phyloP scores from a whole-genome alignment of 2,329 filamentous ascomycete genomes.

The Arthrobotrys pseudoclavata region DNA sequence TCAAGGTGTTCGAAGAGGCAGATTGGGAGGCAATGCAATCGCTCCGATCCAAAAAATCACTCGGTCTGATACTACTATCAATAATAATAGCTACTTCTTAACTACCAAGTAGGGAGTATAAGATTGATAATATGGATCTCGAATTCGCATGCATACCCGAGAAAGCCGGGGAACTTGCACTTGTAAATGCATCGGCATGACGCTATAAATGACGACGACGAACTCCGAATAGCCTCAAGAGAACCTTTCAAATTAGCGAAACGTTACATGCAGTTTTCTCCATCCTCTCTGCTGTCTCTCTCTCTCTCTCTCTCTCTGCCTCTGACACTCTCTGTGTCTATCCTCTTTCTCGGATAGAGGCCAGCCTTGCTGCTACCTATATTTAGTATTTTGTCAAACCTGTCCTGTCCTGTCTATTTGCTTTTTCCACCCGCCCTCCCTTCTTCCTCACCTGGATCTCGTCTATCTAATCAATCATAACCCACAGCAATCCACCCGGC shows the following conservation, averaged over 20 bases:
- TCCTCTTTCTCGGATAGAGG: no score
- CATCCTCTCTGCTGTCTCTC: neutral
- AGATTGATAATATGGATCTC: no score
- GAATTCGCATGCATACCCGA: no score
- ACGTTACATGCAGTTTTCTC: slow-evolving; percentile 25
- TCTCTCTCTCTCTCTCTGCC: neutral
- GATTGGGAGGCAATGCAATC: no score
- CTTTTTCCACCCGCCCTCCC: neutral
- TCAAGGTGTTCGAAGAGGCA: no score
- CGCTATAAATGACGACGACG: slow-evolving; percentile 39
- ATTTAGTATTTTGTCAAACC: neutral
- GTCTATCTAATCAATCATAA: slow-evolving; percentile 56
- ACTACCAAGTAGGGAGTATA: no score
- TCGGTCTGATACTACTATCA: no score
- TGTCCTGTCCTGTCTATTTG: neutral
- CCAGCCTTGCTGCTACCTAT: no score
- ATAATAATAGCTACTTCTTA: no score
- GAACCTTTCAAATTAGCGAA: neutral
- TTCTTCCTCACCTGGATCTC: slow-evolving; percentile 4
- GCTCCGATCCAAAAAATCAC: no score
- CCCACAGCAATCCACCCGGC: neutral
- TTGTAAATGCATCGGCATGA: neutral
- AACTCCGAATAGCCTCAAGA: no score
- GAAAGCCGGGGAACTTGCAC: no score
- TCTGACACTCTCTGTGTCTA: neutral